These are phyloP conservation scores for Gossypium australe DNA, from an alignment of 345 rosid species.

Conservation along the genomic window DNA sequence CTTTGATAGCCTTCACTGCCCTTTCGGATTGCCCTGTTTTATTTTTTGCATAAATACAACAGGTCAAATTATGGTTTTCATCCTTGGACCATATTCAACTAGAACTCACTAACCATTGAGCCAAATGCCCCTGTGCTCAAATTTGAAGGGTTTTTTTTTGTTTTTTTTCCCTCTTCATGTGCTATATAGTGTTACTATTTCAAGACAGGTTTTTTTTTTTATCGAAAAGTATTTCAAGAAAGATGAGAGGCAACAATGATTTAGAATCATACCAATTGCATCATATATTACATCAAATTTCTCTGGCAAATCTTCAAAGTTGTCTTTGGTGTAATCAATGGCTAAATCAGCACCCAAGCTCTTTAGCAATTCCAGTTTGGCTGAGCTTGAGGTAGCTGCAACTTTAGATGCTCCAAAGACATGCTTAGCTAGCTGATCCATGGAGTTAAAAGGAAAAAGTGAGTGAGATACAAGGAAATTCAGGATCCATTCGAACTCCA, in stretches of 20 bases:
- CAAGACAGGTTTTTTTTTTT: no score
- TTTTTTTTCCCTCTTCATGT: background rate
- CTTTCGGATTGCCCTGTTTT: slow-evolving; percentile 72
- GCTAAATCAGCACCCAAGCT: slow-evolving; percentile 85
- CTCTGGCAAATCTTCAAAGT: slow-evolving; percentile 75
- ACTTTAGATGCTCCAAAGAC: slow-evolving; percentile 81
- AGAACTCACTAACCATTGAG: background rate
- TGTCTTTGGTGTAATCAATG: slow-evolving; percentile 84
- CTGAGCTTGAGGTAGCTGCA: slow-evolving; percentile 81
- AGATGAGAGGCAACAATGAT: background rate
- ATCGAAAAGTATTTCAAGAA: background rate
- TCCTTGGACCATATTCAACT: background rate
- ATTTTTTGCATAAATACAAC: background rate
- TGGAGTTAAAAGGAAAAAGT: background rate
- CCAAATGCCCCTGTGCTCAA: background rate
- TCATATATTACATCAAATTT: slow-evolving; percentile 79
- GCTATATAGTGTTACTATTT: background rate
- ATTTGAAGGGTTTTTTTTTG: no score
- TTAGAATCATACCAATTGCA: slow-evolving; percentile 58
- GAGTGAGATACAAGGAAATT: background rate
- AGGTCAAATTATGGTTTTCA: background rate
- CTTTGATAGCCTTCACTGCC: slow-evolving; percentile 79
- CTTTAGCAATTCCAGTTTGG: slow-evolving; percentile 60
- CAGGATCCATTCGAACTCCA: background rate
- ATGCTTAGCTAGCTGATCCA: slow-evolving; percentile 71